phyloP scores from a whole-genome alignment of 345 rosid genomes.

The Citrus trifoliata region DNA sequence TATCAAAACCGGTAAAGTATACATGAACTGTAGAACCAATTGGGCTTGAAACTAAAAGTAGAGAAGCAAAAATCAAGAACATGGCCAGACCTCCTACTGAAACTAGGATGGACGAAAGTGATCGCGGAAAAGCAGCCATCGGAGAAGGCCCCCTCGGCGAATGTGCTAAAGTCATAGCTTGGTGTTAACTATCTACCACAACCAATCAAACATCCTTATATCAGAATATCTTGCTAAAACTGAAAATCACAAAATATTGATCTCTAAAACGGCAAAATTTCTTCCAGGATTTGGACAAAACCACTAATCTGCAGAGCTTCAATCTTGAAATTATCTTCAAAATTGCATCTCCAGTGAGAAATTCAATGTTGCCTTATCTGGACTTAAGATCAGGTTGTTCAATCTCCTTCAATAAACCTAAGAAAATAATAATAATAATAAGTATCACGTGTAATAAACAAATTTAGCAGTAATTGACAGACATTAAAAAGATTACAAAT shows the following conservation, averaged over 20 bases:
- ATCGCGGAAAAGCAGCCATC: slow-evolving; percentile 45
- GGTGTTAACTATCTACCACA: slow-evolving; percentile 4
- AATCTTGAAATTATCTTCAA: neutral
- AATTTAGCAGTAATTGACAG: neutral
- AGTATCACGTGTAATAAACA: neutral
- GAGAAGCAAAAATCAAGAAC: slow-evolving; percentile 63
- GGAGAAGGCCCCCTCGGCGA: slow-evolving; percentile 46
- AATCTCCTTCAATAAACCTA: neutral
- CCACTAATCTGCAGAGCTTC: neutral
- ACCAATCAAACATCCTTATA: neutral
- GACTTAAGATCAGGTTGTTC: neutral
- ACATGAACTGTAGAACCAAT: slow-evolving; percentile 50
- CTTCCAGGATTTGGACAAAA: neutral
- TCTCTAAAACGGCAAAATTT: neutral
- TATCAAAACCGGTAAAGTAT: slow-evolving; percentile 58
- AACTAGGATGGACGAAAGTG: slow-evolving; percentile 52
- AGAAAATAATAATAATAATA: neutral
- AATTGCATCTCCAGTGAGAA: neutral
- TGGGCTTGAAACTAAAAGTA: slow-evolving; percentile 58
- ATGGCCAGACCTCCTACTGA: slow-evolving; percentile 62
- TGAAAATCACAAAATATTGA: neutral
- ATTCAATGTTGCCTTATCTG: neutral
- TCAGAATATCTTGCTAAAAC: neutral
- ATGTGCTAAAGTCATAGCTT: slow-evolving; percentile 51
- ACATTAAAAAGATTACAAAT: neutral